A percentile compares a stretch with the other conserved stretches of the same genome.
Conservation (phyloP, 371 early-diverging fungal genomes). For the Apophysomyces ossiformis region DNA sequence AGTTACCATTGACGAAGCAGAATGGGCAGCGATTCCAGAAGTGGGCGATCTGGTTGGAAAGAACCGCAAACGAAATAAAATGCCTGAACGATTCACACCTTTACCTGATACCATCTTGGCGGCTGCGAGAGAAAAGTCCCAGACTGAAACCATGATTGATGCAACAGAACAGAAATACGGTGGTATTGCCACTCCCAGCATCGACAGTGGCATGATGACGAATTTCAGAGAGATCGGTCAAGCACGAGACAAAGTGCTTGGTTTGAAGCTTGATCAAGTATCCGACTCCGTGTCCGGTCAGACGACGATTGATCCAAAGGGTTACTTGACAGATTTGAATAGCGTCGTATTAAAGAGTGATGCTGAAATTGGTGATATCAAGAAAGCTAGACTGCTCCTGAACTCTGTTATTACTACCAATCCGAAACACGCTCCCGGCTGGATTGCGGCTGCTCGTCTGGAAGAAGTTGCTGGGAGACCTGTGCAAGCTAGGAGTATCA, state of each 20-base stretch:
- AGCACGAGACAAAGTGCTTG: conserved; percentile 90
- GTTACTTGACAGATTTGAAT: conserved; percentile 93
- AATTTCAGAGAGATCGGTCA: conserved; percentile 93
- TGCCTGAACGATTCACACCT: conserved; percentile 74
- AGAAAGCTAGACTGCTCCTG: conserved; percentile 87
- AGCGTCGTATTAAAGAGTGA: conserved; percentile 82
- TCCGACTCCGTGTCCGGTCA: conserved; percentile 77
- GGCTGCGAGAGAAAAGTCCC: conserved; percentile 61
- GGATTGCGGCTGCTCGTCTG: conserved; percentile 97
- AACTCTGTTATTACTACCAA: conserved; percentile 91
- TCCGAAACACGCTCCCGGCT: conserved; percentile 95
- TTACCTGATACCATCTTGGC: conserved; percentile 87
- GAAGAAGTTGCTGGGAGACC: conserved; percentile 93
- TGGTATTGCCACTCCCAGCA: conserved; percentile 55
- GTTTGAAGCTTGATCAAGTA: conserved; percentile 87
- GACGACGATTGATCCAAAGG: conserved; percentile 90
- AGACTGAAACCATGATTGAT: conserved; percentile 64
- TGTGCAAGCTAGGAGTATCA: conserved; percentile 81
- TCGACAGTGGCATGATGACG: conserved; percentile 68
- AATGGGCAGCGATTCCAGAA: conserved; percentile 95
- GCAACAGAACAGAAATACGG: conserved; percentile 52
- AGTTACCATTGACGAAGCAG: conserved; percentile 73
- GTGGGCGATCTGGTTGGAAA: conserved; percentile 89
- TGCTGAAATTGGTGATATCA: conserved; percentile 94
- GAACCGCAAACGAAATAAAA: conserved; percentile 70